Percentiles rank a stretch among this genome's conserved stretches.
These are phyloP conservation scores for Ganoderma leucocontextum DNA, from an alignment of 1,284 basidiomycete species.

Conservation along the genomic window DNA sequence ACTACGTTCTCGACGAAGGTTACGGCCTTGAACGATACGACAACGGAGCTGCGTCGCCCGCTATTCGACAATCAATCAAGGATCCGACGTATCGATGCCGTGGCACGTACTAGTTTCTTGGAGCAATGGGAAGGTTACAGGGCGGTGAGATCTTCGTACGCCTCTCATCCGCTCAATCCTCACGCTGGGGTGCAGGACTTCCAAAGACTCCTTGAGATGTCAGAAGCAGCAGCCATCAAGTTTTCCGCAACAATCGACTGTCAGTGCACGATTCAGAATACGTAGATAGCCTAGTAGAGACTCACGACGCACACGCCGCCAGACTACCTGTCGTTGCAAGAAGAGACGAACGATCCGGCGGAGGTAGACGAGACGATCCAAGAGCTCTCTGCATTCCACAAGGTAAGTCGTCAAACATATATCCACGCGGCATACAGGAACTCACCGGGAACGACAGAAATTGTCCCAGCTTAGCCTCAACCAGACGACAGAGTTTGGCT, in stretches of 20 bases:
- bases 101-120: neutral
- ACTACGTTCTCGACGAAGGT: neutral
- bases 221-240: neutral
- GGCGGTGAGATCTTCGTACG: neutral
- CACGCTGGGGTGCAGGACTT: neutral
- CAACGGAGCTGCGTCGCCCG: neutral
- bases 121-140: neutral
- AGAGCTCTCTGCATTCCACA: neutral
- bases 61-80: neutral
- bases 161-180: neutral
- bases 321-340: conserved; percentile 8
- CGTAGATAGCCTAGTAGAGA: neutral
- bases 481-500: neutral
- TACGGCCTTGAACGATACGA: neutral
- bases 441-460: neutral
- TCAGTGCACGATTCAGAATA: neutral
- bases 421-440: neutral
- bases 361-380: conserved; percentile 6
- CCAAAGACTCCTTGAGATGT: neutral
- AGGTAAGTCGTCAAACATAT: neutral
- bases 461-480: neutral
- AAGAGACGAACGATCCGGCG: conserved; percentile 4
- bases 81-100: neutral
- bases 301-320: neutral
- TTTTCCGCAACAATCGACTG: neutral